phyloP scores from a whole-genome alignment of 345 rosid genomes.

The Populus davidiana region DNA sequence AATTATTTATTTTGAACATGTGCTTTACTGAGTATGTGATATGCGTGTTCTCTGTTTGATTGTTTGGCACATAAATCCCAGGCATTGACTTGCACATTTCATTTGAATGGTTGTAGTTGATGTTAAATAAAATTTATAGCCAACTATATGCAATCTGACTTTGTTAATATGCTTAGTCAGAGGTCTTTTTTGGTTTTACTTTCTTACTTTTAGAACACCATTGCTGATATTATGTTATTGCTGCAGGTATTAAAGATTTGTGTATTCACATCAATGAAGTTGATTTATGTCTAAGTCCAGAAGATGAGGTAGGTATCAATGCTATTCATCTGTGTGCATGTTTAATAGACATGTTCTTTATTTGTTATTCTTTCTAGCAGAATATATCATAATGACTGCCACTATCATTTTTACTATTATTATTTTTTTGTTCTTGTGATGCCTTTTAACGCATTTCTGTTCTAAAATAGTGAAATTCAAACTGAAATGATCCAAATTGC shows the following conservation, averaged over 20 bases:
- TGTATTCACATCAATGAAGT: slow-evolving; percentile 46
- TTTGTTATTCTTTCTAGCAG: too few species aligned
- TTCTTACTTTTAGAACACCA: slow-evolving; percentile 6
- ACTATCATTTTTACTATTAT: too few species aligned
- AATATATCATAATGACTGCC: too few species aligned
- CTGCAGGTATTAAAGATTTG: slow-evolving; percentile 64
- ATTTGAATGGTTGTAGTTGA: not conserved
- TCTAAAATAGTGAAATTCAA: not conserved
- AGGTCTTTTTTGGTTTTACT: not conserved
- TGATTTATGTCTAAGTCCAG: slow-evolving; percentile 56
- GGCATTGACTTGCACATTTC: not conserved
- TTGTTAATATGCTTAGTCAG: not conserved
- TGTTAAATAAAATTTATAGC: not conserved
- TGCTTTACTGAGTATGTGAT: not conserved
- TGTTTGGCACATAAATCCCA: not conserved
- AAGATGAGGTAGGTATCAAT: slow-evolving; percentile 61
- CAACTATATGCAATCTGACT: not conserved
- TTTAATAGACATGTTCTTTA: not conserved
- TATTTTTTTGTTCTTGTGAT: not conserved
- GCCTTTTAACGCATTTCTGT: not conserved
- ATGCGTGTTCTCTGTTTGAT: not conserved
- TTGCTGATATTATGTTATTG: slow-evolving; percentile 14
- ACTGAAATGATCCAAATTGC: not conserved
- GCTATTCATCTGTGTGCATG: not conserved
- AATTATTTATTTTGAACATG: not conserved